phyloP scores from a whole-genome alignment of 257 asterid species.

The Solanum arcanum region DNA sequence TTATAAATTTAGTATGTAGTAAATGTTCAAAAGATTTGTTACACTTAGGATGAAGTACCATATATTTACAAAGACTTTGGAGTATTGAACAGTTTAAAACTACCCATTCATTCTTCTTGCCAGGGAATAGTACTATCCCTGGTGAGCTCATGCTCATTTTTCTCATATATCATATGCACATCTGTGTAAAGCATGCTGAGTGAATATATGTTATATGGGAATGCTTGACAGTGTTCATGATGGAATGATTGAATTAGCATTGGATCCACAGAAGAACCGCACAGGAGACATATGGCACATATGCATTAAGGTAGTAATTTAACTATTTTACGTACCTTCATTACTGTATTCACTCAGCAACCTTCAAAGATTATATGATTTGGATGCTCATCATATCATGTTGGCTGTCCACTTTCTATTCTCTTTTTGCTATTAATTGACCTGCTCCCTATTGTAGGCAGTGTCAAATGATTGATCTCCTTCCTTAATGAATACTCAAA shows the following conservation, averaged over 20 bases:
- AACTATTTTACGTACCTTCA: not conserved
- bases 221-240: conserved; percentile 18
- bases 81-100: not conserved
- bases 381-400: not conserved
- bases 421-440: not conserved
- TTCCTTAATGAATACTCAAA: not conserved
- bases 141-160: not conserved
- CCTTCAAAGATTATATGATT: not conserved
- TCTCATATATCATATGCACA: not conserved
- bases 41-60: not conserved
- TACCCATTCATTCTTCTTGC: not conserved
- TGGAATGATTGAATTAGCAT: conserved; percentile 51
- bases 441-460: not conserved
- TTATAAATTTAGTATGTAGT: not conserved
- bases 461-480: not conserved
- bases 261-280: conserved; percentile 75
- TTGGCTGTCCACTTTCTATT: not conserved
- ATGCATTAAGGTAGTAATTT: conserved; percentile 60
- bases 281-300: conserved; percentile 97
- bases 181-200: not conserved
- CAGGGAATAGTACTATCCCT: not conserved
- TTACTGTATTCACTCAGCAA: not conserved
- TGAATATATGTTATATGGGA: conserved; percentile 17
- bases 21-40: not conserved
- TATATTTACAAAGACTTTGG: not conserved